Base-by-base conservation (phyloP, 1,284 basidiomycete species). In the Ustilago curta region DNA sequence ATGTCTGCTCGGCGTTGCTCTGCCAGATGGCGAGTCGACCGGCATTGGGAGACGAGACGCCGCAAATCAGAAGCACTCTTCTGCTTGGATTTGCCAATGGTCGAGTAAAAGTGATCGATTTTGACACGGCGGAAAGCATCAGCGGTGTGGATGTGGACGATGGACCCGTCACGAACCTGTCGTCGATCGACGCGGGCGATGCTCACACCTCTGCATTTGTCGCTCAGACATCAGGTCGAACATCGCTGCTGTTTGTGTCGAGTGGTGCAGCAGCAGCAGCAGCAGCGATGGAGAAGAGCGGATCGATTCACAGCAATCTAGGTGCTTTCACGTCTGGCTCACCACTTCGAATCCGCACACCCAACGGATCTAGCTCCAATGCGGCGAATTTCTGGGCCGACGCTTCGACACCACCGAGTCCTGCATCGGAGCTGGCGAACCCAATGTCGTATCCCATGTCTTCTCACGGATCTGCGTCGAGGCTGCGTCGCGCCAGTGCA, bases 1-100 rank as follows among this genome's bases (percentile, higher is more conserved):
- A 58, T 2, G 57, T 75, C 19, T 65, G 72, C 40, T 67, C 72
- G 14, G 72, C 64, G 9, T 29, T 75, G 29, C 60, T 75, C 27
- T 70, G 60, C 23, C 56, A 56, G 32, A 53, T 67, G 19, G 21
- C 53, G 9, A 63, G 56, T 57, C 63, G 70, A 8, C 21, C 64
- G 9, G 31, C 70, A 4, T 48, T 40, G 16, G 53, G 57, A 35
- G 58, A 70, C 25, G 68, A 70, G 47, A 59, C 59, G 39, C 62
- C 62, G 32, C 58, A 59, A 8, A 47, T 66, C 42, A 51, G 55
- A 25, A 71, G 52, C 52, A 69, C 57, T 3, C 59, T 74, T 8
- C 21, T 76, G n/a, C 70, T 76, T 9, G 76, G 76, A 25, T 63
- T 65, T 45, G 62, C 61, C 43, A 52, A 70, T n/a, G 76, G 76